phyloP scores from a whole-genome alignment of 2,329 filamentous ascomycete species.

The Penicillium sp. region DNA sequence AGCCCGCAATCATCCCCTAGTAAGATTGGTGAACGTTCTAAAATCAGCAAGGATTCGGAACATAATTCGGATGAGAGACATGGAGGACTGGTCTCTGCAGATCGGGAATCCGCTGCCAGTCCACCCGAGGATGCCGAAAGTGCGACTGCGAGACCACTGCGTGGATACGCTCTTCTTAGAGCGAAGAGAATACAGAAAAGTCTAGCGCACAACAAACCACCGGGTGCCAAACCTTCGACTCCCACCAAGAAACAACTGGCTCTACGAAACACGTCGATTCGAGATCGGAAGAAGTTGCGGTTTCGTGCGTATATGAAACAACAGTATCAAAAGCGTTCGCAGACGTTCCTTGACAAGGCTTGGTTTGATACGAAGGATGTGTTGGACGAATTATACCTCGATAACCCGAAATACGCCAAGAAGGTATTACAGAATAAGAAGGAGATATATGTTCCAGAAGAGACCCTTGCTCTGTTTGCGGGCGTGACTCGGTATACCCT shows the following conservation, averaged over 20 bases:
- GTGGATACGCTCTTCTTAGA: not conserved
- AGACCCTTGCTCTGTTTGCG: slow-evolving; percentile 33
- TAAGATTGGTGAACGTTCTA: not conserved
- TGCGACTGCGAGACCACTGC: not conserved
- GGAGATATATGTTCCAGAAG: slow-evolving; percentile 35
- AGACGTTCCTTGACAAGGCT: slow-evolving; percentile 5
- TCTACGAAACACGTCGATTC: slow-evolving; percentile 18
- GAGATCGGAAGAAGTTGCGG: slow-evolving; percentile 28
- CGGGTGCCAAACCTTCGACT: not conserved
- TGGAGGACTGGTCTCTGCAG: not conserved
- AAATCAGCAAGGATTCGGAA: not conserved
- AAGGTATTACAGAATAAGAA: slow-evolving; percentile 21
- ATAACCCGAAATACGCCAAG: slow-evolving; percentile 13
- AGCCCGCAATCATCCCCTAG: not conserved
- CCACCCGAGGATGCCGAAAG: not conserved
- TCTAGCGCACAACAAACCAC: not conserved
- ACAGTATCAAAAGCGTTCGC: not conserved
- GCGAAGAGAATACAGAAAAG: slow-evolving; percentile 5
- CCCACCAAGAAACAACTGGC: not conserved
- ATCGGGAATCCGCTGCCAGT: not conserved
- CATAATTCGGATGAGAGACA: not conserved
- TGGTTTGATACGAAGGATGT: slow-evolving; percentile 29
- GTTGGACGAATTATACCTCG: slow-evolving; percentile 24
- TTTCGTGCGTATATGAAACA: slow-evolving; percentile 21
- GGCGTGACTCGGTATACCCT: slow-evolving; percentile 30